phyloP scores from a whole-genome alignment of 148 eudicot genomes.

The Talinum fruticosum region DNA sequence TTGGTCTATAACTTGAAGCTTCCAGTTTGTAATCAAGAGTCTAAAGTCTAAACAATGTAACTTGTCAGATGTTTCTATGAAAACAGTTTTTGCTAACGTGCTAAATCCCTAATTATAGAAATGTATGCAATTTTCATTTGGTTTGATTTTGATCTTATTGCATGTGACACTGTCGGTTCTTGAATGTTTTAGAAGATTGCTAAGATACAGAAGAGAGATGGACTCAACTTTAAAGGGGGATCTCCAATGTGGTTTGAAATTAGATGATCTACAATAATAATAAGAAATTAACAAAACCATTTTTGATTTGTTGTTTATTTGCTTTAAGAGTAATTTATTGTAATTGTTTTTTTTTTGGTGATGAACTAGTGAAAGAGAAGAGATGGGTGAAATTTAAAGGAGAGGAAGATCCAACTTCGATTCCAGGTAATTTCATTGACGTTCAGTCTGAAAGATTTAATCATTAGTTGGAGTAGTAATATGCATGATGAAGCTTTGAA shows the following conservation, averaged over 20 bases:
- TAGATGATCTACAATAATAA: not conserved
- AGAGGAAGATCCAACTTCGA: conserved; percentile 82
- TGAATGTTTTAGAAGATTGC: not conserved
- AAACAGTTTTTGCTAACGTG: not conserved
- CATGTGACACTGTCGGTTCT: not conserved
- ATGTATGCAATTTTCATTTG: not conserved
- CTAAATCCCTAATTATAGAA: not conserved
- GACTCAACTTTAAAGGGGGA: not conserved
- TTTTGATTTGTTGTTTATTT: not conserved
- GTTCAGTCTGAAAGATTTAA: not conserved
- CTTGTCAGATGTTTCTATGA: not conserved
- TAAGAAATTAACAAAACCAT: not conserved
- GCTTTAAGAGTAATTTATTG: not conserved
- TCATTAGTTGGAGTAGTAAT: conserved; percentile 3
- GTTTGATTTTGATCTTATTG: not conserved
- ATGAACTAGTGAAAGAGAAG: conserved; percentile 78
- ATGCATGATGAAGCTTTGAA: not conserved
- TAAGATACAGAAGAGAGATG: not conserved
- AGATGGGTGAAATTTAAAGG: conserved; percentile 84
- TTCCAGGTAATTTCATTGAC: conserved; percentile 58
- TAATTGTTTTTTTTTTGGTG: conserved; percentile 16
- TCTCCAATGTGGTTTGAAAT: not conserved
- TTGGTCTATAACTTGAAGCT: not conserved
- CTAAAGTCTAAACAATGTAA: not conserved
- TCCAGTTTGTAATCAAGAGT: not conserved